Conservation (phyloP, 2,329 filamentous ascomycete species). For the Fusarium sp. region DNA sequence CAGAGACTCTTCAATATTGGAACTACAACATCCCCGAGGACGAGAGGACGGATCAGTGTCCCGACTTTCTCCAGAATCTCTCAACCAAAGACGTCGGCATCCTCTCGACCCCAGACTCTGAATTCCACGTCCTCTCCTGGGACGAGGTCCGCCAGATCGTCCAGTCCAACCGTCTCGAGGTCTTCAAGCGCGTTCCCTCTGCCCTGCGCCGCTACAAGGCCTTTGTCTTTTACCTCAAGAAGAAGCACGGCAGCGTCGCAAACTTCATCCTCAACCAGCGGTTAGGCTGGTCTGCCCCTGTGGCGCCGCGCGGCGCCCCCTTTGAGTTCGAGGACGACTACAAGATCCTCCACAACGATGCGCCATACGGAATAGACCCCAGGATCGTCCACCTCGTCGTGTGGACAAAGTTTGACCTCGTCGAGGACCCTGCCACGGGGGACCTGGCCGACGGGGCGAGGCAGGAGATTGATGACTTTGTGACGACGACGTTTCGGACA, state of each 20-base stretch:
- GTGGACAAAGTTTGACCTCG: constrained; percentile 90
- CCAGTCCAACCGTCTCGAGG: constrained; percentile 74
- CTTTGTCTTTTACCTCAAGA: constrained; percentile 73
- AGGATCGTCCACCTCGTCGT: constrained; percentile 87
- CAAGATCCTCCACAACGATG: constrained; percentile 89
- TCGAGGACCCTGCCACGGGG: constrained; percentile 73
- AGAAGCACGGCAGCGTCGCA: constrained; percentile 80
- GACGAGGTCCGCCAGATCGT: constrained; percentile 74
- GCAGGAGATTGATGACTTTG: constrained; percentile 76
- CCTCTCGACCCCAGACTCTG: constrained; percentile 76
- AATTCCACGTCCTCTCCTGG: constrained; percentile 77
- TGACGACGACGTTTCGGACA: constrained; percentile 73
- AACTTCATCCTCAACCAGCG: constrained; percentile 79
- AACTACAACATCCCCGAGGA: constrained; percentile 79
- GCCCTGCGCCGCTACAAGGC: constrained; percentile 82
- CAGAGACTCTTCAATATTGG: constrained; percentile 74
- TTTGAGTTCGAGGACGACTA: constrained; percentile 67
- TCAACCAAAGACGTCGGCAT: constrained; percentile 77
- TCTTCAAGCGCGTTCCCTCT: constrained; percentile 81
- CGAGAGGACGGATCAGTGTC: constrained; percentile 75
- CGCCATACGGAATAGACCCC: constrained; percentile 88
- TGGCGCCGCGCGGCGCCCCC: constrained; percentile 50
- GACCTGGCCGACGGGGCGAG: constrained; percentile 75
- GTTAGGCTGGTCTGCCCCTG: constrained; percentile 73
- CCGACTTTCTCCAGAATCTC: constrained; percentile 74